Conservation (phyloP, 305 asterid genomes). For the Ilex paraguariensis region DNA sequence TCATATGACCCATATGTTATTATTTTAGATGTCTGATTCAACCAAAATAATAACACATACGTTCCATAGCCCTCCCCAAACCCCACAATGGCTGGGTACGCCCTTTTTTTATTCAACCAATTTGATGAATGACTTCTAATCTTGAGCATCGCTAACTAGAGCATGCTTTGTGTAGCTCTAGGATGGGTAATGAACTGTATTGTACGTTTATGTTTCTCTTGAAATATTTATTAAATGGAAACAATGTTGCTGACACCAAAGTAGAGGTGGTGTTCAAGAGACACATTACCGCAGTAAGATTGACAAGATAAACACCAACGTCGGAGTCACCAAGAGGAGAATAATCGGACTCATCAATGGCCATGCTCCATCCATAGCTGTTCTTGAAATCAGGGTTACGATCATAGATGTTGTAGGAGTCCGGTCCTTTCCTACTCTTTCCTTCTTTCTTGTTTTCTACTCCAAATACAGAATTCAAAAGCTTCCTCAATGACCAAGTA, state of each 20-base stretch:
- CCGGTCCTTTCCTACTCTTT: conserved; percentile 30
- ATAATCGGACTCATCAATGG: conserved; percentile 52
- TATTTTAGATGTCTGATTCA: no score
- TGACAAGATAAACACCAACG: conserved; percentile 58
- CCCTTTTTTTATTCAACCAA: no score
- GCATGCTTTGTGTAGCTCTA: no score
- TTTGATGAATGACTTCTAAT: no score
- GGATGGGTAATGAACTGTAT: no score
- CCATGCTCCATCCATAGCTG: conserved; percentile 70
- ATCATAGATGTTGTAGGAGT: conserved; percentile 54
- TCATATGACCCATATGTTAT: no score
- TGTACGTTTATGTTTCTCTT: no score
- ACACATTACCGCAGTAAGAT: conserved; percentile 60
- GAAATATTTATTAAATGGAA: no score
- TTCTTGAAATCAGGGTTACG: conserved; percentile 55
- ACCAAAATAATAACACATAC: no score
- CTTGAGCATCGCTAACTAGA: no score
- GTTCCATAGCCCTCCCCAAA: no score
- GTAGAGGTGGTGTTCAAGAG: neutral
- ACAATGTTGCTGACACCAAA: neutral
- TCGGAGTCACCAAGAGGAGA: conserved; percentile 48
- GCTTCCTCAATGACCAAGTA: conserved; percentile 54
- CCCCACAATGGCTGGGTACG: no score
- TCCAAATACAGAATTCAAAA: conserved; percentile 38
- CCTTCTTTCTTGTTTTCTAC: conserved; percentile 9